Conservation (phyloP, 352 stramenopile genomes). For the Globisporangium abappressorium region DNA sequence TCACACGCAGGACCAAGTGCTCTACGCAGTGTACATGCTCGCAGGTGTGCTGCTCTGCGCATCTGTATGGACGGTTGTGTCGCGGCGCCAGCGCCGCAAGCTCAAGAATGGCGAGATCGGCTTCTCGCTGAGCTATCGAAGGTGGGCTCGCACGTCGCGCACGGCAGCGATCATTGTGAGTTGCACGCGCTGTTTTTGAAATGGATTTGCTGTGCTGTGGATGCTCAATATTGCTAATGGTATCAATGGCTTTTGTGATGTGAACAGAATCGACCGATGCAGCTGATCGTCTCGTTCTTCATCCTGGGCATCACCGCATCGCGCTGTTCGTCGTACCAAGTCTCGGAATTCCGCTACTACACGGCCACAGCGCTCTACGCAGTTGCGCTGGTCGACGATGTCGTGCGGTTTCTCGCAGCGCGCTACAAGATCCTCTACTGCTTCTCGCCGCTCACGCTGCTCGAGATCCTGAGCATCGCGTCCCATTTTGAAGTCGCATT, state of each 20-base stretch:
- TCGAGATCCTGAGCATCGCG: slow-evolving; percentile 71
- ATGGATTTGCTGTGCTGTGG: not conserved
- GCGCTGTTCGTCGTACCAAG: slow-evolving; percentile 73
- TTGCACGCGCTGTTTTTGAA: not conserved
- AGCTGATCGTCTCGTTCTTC: slow-evolving; percentile 65
- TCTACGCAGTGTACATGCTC: slow-evolving; percentile 50
- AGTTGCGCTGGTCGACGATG: slow-evolving; percentile 56
- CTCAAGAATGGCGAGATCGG: slow-evolving; percentile 65
- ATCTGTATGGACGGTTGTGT: slow-evolving; percentile 49
- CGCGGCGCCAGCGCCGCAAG: slow-evolving; percentile 46
- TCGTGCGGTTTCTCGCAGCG: slow-evolving; percentile 75
- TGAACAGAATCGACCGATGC: slow-evolving; percentile 66
- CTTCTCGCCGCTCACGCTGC: slow-evolving; percentile 67
- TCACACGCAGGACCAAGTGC: slow-evolving; percentile 73
- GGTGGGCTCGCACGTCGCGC: slow-evolving; percentile 76
- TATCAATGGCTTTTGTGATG: no score
- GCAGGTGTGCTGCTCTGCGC: slow-evolving; percentile 45
- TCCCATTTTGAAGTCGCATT: slow-evolving; percentile 78
- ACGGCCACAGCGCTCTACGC: slow-evolving; percentile 61
- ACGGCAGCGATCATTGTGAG: slow-evolving; percentile 67
- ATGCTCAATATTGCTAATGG: slow-evolving; percentile 3
- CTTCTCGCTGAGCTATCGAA: slow-evolving; percentile 72
- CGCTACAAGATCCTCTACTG: slow-evolving; percentile 81
- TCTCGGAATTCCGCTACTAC: slow-evolving; percentile 63
- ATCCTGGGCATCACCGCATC: slow-evolving; percentile 71